Conservation (phyloP, 1,284 basidiomycete species). For the Boletus hoseneyae region DNA sequence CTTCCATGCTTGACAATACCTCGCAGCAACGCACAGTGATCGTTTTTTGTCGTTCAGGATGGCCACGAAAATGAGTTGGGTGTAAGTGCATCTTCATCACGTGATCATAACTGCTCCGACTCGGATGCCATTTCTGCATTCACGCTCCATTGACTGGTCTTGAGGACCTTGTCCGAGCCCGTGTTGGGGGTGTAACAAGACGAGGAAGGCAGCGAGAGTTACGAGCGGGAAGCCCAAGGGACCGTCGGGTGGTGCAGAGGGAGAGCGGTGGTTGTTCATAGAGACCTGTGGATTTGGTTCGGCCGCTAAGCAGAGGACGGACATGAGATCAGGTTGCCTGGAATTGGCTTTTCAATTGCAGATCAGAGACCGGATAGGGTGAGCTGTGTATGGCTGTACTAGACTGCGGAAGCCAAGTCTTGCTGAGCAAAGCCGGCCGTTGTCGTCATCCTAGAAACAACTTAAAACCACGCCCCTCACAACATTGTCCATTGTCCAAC, state of each 20-base stretch:
- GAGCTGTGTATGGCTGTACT: no score
- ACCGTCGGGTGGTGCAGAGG: conserved; percentile 18
- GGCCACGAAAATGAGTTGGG: conserved; percentile 40
- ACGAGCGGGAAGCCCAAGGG: conserved; percentile 44
- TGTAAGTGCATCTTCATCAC: no score
- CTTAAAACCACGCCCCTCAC: no score
- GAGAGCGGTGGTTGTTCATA: conserved; percentile 50
- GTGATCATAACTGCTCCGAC: no score
- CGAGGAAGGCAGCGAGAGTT: conserved; percentile 48
- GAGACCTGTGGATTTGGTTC: conserved; percentile 62
- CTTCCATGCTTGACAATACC: conserved; percentile 51
- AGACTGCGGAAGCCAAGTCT: not conserved
- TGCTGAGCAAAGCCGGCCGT: not conserved
- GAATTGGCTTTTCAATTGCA: no score
- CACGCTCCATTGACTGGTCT: conserved; percentile 70
- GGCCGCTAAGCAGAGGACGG: conserved; percentile 78
- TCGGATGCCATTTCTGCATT: conserved; percentile 78
- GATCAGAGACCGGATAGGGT: no score
- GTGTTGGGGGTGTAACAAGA: conserved; percentile 50
- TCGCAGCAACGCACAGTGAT: conserved; percentile 35
- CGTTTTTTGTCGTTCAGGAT: conserved; percentile 30
- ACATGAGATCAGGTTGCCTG: no score
- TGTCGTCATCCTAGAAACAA: no score
- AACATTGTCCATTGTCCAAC: no score
- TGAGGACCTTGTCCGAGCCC: conserved; percentile 50